Base-by-base conservation (phyloP, 495 filamentous ascomycete genomes). In the Tuber brumale region DNA sequence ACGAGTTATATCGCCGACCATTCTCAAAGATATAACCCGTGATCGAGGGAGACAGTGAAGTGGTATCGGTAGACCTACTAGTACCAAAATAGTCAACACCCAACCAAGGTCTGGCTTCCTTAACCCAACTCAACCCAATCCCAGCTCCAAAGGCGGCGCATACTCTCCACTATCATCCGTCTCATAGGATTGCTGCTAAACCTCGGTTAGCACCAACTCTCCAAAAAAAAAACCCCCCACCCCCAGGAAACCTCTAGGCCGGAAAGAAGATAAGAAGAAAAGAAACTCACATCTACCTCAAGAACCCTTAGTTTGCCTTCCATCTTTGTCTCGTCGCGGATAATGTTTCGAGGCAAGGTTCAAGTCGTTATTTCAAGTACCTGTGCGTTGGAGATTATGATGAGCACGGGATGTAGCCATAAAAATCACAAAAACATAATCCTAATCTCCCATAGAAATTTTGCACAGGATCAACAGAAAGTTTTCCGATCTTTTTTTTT, bases 1-100 rank as follows among this genome's bases (percentile, higher is more conserved):
- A 88, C 35, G 83, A 81, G 71, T 79, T 76, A 69, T 70, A 75
- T 43, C 79, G 69, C 35, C 73, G 71, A 27, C 72, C 76, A 37
- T 74, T 70, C 69, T 76, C 69, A 39, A 43, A 76, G 61, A 80
- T 72, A 35, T 76, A 51, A 70, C 37, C 7, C 18, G 69, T 73
- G 39, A 73, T 43, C 23, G 19, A 9, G 35, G 74, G 69, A 39
- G 70, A 42, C 21, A 81, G 75, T 39, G 79, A 77, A 45, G 78
- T 73, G 9, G 72, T 81, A 72, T 80, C 79, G 23, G 31, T 35
- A 18, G 57, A 66, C 14, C 57, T 66, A 66, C 16, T 12, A 14
- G 31, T 31, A 18, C 57, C 57, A 66, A 10, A 66, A 66, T 27
- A 66, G 57, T 66, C 57, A 66, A 35, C 27, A 66, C 31, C 57